Percentiles rank a stretch among this genome's conserved stretches.
Conservation (phyloP, 2,329 filamentous ascomycete genomes). For the Fusarium sp. region DNA sequence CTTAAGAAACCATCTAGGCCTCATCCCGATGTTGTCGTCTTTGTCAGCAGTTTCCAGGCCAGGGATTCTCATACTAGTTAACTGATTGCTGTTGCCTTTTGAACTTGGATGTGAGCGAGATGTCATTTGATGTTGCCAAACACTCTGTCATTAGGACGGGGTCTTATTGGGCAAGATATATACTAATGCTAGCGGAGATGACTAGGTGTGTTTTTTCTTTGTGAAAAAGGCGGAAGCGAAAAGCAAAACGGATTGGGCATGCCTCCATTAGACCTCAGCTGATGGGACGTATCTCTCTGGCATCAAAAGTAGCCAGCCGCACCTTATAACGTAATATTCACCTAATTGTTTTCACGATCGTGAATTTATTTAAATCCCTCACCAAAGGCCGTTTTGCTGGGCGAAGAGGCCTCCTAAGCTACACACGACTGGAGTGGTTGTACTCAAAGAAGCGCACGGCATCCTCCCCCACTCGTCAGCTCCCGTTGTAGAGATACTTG, state of each 20-base stretch:
- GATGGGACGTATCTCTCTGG: too few species aligned
- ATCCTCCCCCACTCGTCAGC: not conserved
- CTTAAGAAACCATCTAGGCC: not conserved
- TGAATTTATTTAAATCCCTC: not conserved
- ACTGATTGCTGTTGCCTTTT: not conserved
- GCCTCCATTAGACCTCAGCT: too few species aligned
- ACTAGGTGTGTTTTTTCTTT: too few species aligned
- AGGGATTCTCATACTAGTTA: not conserved
- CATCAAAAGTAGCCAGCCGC: not conserved
- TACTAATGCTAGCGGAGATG: not conserved
- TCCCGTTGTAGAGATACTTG: not conserved
- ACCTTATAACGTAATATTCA: conserved; percentile 12
- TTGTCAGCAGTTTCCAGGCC: not conserved
- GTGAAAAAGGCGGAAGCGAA: not conserved
- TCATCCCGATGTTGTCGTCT: not conserved
- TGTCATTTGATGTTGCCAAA: not conserved
- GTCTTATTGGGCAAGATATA: not conserved
- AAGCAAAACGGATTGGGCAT: not conserved
- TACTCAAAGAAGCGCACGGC: not conserved
- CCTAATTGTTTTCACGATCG: not conserved
- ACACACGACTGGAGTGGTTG: not conserved
- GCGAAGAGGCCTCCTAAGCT: not conserved
- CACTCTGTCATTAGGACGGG: not conserved
- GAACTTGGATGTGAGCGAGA: not conserved
- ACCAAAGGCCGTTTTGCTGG: not conserved